These are phyloP conservation scores for Wallacemonas sp. DNA, from an alignment of 208 protist species.

Conservation along the genomic window DNA sequence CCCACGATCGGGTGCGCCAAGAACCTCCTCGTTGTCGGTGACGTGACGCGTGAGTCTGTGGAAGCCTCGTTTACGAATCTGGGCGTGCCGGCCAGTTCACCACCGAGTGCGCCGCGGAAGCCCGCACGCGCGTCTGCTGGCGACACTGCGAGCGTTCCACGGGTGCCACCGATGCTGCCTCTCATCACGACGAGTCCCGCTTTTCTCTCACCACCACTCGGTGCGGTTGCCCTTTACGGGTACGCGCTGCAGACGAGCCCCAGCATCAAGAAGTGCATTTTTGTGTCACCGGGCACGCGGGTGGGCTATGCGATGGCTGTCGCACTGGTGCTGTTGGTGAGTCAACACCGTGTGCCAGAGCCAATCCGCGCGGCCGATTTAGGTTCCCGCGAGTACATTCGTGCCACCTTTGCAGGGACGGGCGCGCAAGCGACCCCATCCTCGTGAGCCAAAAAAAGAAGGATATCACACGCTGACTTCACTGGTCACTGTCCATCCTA, in stretches of 20 bases:
- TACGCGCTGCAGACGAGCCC: constrained; percentile 47
- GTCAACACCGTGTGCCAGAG: constrained; percentile 86
- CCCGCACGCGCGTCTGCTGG: too few relatives aligned
- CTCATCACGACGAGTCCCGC: background rate
- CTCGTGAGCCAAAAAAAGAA: too few relatives aligned
- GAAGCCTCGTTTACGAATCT: constrained; percentile 16
- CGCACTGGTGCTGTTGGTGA: constrained; percentile 38
- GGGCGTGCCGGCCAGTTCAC: constrained; percentile 5
- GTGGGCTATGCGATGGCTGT: constrained; percentile 78
- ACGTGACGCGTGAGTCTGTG: constrained; percentile 54
- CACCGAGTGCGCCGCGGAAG: too few relatives aligned
- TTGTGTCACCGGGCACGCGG: constrained; percentile 92
- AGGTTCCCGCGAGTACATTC: constrained; percentile 80
- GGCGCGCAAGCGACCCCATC: background rate
- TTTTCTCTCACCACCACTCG: background rate
- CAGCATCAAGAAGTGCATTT: constrained; percentile 76
- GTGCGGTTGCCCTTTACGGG: constrained; percentile 32
- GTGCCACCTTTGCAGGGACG: constrained; percentile 8
- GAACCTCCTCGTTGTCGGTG: constrained; percentile 87
- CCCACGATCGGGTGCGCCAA: constrained; percentile 94
- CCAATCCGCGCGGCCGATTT: constrained; percentile 92
- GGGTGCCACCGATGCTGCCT: constrained; percentile 1
- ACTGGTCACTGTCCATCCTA: background rate
- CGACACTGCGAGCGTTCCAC: too few relatives aligned
- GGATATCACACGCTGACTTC: too few relatives aligned